Conservation (phyloP, 495 filamentous ascomycete species). For the Echria macrotheca region DNA sequence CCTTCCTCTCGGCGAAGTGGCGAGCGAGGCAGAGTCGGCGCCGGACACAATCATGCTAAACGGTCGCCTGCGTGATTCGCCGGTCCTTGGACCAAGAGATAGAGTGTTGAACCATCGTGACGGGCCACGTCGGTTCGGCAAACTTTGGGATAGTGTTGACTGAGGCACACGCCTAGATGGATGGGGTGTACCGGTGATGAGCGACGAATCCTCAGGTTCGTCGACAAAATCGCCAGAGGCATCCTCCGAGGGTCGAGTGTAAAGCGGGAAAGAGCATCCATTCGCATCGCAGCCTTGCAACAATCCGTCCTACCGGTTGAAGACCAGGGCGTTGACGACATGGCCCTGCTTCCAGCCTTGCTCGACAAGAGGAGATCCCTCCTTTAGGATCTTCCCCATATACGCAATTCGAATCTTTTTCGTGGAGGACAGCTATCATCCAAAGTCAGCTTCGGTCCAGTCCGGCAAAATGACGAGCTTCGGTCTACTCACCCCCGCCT, state of each 20-base stretch:
- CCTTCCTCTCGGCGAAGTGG: no score
- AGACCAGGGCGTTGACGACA: slow-evolving; percentile 75
- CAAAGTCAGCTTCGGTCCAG: slow-evolving; percentile 12
- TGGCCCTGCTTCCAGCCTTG: slow-evolving; percentile 75
- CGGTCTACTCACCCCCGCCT: slow-evolving; percentile 62
- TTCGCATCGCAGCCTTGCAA: slow-evolving; percentile 9
- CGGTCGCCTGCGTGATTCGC: no score
- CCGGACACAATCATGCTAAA: no score
- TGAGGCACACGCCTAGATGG: no score
- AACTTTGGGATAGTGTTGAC: no score
- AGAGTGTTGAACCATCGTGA: no score
- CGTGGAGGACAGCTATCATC: slow-evolving; percentile 39
- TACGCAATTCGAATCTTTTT: slow-evolving; percentile 67
- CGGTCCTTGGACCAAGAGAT: no score
- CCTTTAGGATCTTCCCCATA: slow-evolving; percentile 71
- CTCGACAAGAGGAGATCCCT: slow-evolving; percentile 52
- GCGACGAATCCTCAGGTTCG: no score
- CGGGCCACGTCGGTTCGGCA: no score
- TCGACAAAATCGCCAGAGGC: neutral
- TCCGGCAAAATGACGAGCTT: neutral
- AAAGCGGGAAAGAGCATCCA: neutral
- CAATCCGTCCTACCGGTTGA: slow-evolving; percentile 46
- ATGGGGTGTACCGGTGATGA: no score
- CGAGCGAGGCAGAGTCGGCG: no score
- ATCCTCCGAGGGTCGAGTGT: neutral